Evolutionary conservation across 148 eudicot genomes (phyloP).

Genomic region (Talinum fruticosum): DNA sequence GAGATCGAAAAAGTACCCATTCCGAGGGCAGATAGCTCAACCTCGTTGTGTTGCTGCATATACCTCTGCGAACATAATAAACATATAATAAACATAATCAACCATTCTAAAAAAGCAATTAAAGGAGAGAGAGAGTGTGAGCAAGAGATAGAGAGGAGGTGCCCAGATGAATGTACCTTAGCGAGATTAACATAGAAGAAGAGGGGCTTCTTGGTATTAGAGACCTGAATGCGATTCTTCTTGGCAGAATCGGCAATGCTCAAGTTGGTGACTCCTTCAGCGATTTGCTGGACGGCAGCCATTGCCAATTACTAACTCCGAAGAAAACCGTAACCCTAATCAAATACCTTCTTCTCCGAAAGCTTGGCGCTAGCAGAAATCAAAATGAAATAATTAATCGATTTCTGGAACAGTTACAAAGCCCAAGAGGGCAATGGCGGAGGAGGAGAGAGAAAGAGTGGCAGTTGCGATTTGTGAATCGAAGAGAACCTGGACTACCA

Average conservation of each 20-base stretch:
- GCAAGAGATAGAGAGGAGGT: neutral
- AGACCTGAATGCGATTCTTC: slow-evolving; percentile 66
- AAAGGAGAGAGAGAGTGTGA: neutral
- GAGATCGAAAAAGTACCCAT: slow-evolving; percentile 45
- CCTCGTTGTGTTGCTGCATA: slow-evolving; percentile 61
- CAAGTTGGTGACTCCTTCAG: slow-evolving; percentile 45
- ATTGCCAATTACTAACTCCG: slow-evolving; percentile 2
- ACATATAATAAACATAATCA: neutral
- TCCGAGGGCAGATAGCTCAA: slow-evolving; percentile 68
- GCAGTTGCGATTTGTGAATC: neutral
- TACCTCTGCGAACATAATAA: slow-evolving; percentile 38
- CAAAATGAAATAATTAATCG: neutral
- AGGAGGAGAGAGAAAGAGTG: neutral
- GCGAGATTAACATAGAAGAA: slow-evolving; percentile 75
- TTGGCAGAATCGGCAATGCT: slow-evolving; percentile 37
- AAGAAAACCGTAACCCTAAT: slow-evolving; percentile 22
- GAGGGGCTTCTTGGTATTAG: slow-evolving; percentile 62
- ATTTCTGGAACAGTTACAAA: neutral
- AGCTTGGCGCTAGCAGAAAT: too few relatives aligned
- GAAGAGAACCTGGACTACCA: too few relatives aligned
- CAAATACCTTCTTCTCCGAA: neutral
- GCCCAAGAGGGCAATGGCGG: too few relatives aligned
- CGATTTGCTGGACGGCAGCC: slow-evolving; percentile 43
- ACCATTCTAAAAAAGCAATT: neutral
- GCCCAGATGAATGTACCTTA: slow-evolving; percentile 31